Base-by-base conservation (phyloP, 1,284 basidiomycete genomes). In the Hymenochaete sp. region DNA sequence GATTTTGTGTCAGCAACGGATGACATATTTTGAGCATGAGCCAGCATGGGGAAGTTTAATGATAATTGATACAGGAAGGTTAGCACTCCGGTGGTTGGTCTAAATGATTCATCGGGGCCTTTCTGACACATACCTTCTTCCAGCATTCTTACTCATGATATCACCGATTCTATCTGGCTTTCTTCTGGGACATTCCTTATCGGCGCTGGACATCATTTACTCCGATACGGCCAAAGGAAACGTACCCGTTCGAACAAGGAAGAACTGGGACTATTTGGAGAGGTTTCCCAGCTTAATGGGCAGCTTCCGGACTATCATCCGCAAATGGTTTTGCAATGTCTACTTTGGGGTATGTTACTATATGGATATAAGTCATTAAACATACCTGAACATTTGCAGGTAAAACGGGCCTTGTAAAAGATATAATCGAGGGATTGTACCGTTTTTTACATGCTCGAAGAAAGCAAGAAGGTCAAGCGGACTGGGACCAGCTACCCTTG, bases 301-400 rank as follows among this genome's bases (percentile, higher is more conserved):
- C 90, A 91, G 1, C 64, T 96, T 36, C 75, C 78, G 24, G 87
- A 95, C 60, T 92, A 88, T 60, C 88, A 95, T 62, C 92, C 92
- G 2, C 89, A 93, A 55, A 84, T 93, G 72, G 62, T 96, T 10
- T 66, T 90, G n/a, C 93, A 95, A 57, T 92, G 88, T 57, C 67
- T 96, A 33, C 65, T 93, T 10, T 93, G 92, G 89, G 82, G 91
- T 93, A 53, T 50, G 77, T 53, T 27, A 22, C 13, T 27, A 40
- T 11, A 45, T 38, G 13, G 24, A 38, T 49, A 22, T 13, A 21
- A n/a, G 5, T 6, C 14, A 35, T 19, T 45, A 42, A 4, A 38
- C n/a, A 27, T 2, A 26, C 16, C 1, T 21, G 37, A 35, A 10
- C 6, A 27, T 42, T 33, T 45, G 1, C 55, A 91, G 87, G 81